These are phyloP conservation scores for Setaria viridis DNA, from an alignment of 202 grass and related monocot species.

Conservation along the genomic window DNA sequence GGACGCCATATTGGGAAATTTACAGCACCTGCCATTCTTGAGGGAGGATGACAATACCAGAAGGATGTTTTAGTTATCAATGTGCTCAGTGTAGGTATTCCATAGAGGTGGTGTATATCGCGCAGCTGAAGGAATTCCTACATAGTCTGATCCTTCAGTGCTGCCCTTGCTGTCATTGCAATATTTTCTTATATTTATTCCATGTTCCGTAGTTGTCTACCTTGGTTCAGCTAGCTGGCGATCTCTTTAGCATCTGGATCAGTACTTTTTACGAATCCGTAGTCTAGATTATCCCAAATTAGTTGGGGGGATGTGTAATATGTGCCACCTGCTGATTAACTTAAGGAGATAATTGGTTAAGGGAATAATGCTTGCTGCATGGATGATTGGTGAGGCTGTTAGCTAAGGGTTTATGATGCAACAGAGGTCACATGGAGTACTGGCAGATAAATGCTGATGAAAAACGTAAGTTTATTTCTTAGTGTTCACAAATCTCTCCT, in stretches of 20 bases:
- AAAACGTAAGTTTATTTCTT: conserved; percentile 48
- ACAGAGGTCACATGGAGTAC: conserved; percentile 35
- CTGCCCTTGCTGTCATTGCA: conserved; percentile 15
- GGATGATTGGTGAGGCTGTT: conserved; percentile 20
- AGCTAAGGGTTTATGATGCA: conserved; percentile 10
- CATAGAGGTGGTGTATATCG: conserved; percentile 38
- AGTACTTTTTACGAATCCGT: conserved; percentile 28
- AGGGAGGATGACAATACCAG: conserved; percentile 76
- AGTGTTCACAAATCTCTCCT: background rate
- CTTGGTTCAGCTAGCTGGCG: conserved; percentile 38
- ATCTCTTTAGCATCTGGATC: conserved; percentile 32
- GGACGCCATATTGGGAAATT: conserved; percentile 85
- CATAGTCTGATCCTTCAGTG: conserved; percentile 25
- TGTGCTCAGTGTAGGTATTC: conserved; percentile 40
- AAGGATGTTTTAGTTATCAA: conserved; percentile 62
- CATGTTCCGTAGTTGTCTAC: conserved; percentile 11
- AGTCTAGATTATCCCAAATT: conserved; percentile 45
- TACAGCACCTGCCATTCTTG: conserved; percentile 90
- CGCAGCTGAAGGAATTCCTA: conserved; percentile 46
- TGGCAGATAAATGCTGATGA: conserved; percentile 1
- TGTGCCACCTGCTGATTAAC: conserved; percentile 29
- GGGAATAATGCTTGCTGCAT: conserved; percentile 44
- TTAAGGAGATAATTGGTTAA: conserved; percentile 35
- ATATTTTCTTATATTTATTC: conserved; percentile 24
- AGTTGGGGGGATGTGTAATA: conserved; percentile 44